Evolutionary conservation across 768 basidiomycete species (phyloP), one percentile per base, ranked within the genome.

Genomic region (Sporobolomyces roseus): DNA sequence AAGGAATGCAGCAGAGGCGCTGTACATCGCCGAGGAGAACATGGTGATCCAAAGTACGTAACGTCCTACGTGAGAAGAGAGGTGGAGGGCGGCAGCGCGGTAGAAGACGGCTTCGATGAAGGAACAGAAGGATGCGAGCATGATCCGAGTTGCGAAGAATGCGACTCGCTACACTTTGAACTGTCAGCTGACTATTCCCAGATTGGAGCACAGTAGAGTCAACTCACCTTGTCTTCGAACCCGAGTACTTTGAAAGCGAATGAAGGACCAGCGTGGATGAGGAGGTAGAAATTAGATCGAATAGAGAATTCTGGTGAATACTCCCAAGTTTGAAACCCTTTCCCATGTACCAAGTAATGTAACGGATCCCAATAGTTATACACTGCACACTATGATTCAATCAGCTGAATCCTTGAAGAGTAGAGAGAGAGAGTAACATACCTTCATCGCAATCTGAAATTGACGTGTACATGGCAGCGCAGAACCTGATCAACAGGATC

Each of bases 321-420:
- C 77, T 99, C 96, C 96, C 96, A 99, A 0, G 96, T 98, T 79
- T 98, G 94, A 79, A 99, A 97, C 12, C 90, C 96, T 68, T 86
- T 83, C 30, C 91, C 91, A 64, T 86, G 81, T 66, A 87, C 85
- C 64, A 96, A 82, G 77, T 93, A 93, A 80, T 99, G 96, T 21
- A 99, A 81, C 25, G 96, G 96, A 77, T 98, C 96, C 91, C 91
- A 98, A 79, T 96, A 99, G 80, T 99, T 99, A 84, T 87, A 99
- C 17, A 96, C 96, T 99, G 71, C 60, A 19, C 13, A 16, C 13
- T 6, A 27, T n/a, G 16, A 13, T 23, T 27, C 19, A 23, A 17
- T 48, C 36, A 43, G 58, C 19, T 14, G 29, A 32, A 10, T 21
- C 35, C 58, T n/a, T n/a, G n/a, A n/a, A n/a, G 38, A 41, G 38